These are phyloP conservation scores for Aspergillus fijiensis DNA, from an alignment of 2,329 filamentous ascomycete genomes.

Conservation along the genomic window DNA sequence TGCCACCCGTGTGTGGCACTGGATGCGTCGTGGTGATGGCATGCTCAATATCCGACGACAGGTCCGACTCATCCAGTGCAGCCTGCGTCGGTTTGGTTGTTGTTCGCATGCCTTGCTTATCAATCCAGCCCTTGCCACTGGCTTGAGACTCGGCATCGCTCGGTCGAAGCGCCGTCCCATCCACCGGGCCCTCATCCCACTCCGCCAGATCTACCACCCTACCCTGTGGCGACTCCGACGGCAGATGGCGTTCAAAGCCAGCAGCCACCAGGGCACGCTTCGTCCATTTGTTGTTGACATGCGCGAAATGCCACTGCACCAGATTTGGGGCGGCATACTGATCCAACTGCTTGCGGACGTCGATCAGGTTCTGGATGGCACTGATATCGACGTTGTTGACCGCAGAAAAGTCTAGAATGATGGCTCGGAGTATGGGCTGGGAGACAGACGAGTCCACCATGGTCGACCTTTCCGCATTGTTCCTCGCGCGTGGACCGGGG, in stretches of 20 bases:
- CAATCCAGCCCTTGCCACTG: no score
- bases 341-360: constrained; percentile 91
- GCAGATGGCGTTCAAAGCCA: constrained; percentile 65
- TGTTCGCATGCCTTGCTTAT: no score
- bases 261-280: constrained; percentile 84
- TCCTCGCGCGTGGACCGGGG: constrained; percentile 67
- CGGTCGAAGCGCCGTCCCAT: no score
- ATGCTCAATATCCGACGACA: no score
- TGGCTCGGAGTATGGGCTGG: constrained; percentile 72
- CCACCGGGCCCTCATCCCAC: no score
- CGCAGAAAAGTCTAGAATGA: constrained; percentile 89
- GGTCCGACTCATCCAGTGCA: no score
- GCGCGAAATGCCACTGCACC: constrained; percentile 96
- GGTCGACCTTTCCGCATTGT: constrained; percentile 32
- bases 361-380: constrained; percentile 86
- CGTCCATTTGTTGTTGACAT: constrained; percentile 90
- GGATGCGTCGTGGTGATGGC: no score
- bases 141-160: no score
- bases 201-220: no score
- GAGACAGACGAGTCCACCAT: constrained; percentile 15
- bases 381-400: constrained; percentile 95
- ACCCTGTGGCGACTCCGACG: no score
- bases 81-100: no score
- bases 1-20: no score
- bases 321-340: constrained; percentile 74